Base-by-base conservation (phyloP, 495 filamentous ascomycete genomes). In the Halenospora varia region DNA sequence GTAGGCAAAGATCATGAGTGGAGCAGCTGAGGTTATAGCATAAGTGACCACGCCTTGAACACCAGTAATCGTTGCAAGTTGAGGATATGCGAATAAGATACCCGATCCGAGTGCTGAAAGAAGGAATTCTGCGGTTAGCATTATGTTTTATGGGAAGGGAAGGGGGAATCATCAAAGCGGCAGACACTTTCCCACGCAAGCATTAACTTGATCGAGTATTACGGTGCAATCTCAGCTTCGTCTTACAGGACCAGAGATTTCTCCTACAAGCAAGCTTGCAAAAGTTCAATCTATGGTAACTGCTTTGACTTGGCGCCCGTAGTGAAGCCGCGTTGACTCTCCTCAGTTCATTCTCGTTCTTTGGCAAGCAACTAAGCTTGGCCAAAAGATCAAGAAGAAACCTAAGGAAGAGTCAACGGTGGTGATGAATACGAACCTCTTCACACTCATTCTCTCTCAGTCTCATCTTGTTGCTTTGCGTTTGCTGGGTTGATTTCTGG, bases 131-230 rank as follows among this genome's bases (percentile, higher is more conserved):
- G 45, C 53, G 61, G 39, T 65, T 60, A 65, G 57, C 60, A 51
- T 60, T 55, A 46, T 54, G 49, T 63, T 61, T 48, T 3, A 3
- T 17, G 42, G 41, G 42, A 26, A 50, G 54, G 58, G 66, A 63
- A 59, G 61, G 68, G 51, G 60, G 60, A 40, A 56, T 62, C 59
- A 53, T 63, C 39, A 44, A 61, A 86, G 87, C 86, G 88, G 88
- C 88, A 90, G 85, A 88, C 90, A 63, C 87, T 88, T 91, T 84
- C 88, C 82, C 88, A 90, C 88, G 88, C 88, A 91, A 90, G 88
- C 83, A 87, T 91, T 91, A 90, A 86, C 88, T 90, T 90, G 88
- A 86, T 90, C 88, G 88, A 90, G 88, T 91, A 79, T 81, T 75
- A 89, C 87, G 88, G 88, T 91, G 80, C 84, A 82, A 83, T 90